These are phyloP conservation scores for Gilbertella persicaria DNA, from an alignment of 371 early-diverging fungal genomes.

Conservation along the genomic window DNA sequence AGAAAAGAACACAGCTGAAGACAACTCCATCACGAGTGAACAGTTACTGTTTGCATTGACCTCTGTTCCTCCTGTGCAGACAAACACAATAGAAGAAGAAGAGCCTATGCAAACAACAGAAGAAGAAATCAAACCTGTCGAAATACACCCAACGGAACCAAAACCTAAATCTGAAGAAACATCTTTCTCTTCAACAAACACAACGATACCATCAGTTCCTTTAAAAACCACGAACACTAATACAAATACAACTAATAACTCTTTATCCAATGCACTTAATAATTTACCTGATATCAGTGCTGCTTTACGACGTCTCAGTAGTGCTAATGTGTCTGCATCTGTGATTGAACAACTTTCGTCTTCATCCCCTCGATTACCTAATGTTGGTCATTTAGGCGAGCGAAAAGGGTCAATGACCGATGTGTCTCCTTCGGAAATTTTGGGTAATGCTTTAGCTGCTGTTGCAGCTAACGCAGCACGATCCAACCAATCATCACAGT, in stretches of 20 bases:
- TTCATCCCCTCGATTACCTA: constrained; percentile 10
- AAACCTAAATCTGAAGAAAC: neutral
- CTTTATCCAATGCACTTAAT: neutral
- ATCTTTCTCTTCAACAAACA: neutral
- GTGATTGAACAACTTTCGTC: constrained; percentile 23
- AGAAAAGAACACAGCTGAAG: neutral
- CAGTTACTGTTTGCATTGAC: constrained; percentile 38
- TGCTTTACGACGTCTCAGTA: constrained; percentile 28
- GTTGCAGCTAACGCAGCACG: constrained; percentile 33
- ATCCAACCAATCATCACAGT: constrained; percentile 6
- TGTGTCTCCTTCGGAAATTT: constrained; percentile 25
- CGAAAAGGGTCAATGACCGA: constrained; percentile 13
- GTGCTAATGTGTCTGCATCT: constrained; percentile 12
- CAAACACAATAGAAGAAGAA: neutral
- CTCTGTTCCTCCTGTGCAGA: constrained; percentile 24
- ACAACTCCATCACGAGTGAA: constrained; percentile 35
- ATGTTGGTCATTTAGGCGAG: constrained; percentile 5
- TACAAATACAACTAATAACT: neutral
- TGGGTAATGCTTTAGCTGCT: constrained; percentile 42
- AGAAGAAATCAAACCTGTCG: too few relatives aligned
- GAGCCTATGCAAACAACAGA: neutral
- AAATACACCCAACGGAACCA: neutral
- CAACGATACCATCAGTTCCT: neutral
- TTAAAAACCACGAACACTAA: neutral
- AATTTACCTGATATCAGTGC: constrained; percentile 34